Base-by-base conservation (phyloP, 306 rosid genomes). In the Acacia melanoxylon region DNA sequence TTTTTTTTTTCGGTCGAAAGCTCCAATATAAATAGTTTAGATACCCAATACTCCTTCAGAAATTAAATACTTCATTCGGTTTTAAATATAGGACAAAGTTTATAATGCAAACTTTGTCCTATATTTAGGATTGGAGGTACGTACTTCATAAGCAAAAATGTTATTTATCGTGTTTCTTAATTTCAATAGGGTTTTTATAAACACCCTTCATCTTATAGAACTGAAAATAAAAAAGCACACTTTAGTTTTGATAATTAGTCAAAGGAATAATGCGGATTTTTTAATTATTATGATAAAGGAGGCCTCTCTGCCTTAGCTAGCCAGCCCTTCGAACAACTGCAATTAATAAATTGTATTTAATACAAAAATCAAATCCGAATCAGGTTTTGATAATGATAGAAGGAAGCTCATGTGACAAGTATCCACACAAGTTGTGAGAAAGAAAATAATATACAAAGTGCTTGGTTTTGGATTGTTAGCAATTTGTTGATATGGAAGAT, bases 361-460 rank as follows among this genome's bases (percentile, higher is more conserved):
- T 13, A 71, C 49, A 16, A 22, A 7, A 44, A 44, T 40, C 31
- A 78, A 51, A 78, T 83, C 74, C 56, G 63, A 83, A 51, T 74
- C 46, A 35, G 48, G 29, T 27, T 62, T 62, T 15, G 35, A 42
- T 56, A 63, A 45, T 9, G 10, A 80, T 80, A 16, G 72, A 81
- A 75, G 37, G 4, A 19, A 52, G 70, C 29, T 82, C 85, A 68
- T 79, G 72, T 75, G 71, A 73, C 37, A 20, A 58, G n/a, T 31
- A 35, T 72, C 16, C 81, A 33, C 72, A 69, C 81, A 82, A 77
- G 66, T 68, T 45, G 81, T 44, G 51, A 76, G 54, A 68, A 42
- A 68, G 35, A 68, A 75, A 75, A 63, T 65, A 11, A 44, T 20
- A 62, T 62, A 25, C 5, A 25, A 62, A 62, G 37, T 52, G 27